Evolutionary conservation across 257 asterid genomes (phyloP).

Genomic region (Thymus quinquecostatus): DNA sequence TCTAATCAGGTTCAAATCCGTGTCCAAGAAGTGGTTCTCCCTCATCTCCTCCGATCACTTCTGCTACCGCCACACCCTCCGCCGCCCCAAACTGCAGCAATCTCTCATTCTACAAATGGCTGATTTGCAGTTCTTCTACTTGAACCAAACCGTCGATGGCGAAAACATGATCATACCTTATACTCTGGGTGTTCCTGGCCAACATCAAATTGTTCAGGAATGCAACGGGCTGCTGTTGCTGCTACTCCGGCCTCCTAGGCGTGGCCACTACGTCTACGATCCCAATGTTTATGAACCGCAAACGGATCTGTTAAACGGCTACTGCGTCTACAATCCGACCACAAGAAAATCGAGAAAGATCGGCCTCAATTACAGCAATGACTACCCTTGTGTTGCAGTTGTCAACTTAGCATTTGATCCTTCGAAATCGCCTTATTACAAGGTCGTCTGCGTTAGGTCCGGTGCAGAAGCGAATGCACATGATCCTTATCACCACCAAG

Average conservation of each 20-base stretch:
- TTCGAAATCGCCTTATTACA: slow-evolving; percentile 1
- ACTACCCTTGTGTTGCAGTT: background rate
- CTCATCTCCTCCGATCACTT: background rate
- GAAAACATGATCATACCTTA: background rate
- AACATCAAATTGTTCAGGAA: too few species aligned
- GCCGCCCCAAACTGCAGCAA: background rate
- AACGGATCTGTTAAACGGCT: background rate
- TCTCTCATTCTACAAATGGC: background rate
- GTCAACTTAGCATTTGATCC: background rate
- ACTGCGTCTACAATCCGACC: background rate
- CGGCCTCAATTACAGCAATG: background rate
- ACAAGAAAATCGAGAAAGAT: background rate
- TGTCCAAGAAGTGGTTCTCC: background rate
- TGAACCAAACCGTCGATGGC: background rate
- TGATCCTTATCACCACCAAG: background rate
- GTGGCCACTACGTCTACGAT: background rate
- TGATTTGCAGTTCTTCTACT: fast-evolving
- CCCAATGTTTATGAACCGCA: too few species aligned
- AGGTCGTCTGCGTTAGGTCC: background rate
- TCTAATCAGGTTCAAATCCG: background rate
- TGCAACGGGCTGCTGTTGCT: slow-evolving; percentile 11
- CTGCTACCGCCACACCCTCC: background rate
- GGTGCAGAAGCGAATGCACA: background rate
- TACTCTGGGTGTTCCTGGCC: background rate
- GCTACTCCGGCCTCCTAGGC: background rate